Conservation (phyloP, 2,329 filamentous ascomycete species). For the Fusarium nematophilum region DNA sequence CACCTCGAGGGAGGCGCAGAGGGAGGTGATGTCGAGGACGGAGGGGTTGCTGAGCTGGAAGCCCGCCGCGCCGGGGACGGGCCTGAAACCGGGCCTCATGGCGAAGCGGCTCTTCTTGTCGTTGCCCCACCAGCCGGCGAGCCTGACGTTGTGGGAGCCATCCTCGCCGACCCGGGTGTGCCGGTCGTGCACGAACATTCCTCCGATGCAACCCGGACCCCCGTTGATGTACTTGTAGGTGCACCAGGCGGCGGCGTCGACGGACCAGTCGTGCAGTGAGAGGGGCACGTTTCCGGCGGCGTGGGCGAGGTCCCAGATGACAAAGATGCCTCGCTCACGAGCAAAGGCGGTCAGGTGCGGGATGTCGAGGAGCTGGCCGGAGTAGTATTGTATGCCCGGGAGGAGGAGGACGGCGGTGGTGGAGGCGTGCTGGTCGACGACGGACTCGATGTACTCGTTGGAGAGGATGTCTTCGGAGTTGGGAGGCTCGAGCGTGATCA, state of each 20-base stretch:
- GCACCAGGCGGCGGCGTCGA: slow-evolving; percentile 90
- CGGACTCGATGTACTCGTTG: slow-evolving; percentile 74
- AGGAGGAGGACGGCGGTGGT: slow-evolving; percentile 79
- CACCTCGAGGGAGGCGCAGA: slow-evolving; percentile 77
- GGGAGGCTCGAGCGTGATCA: slow-evolving; percentile 76
- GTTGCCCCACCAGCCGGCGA: slow-evolving; percentile 86
- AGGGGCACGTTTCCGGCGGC: slow-evolving; percentile 83
- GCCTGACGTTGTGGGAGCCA: slow-evolving; percentile 66
- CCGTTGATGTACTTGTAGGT: slow-evolving; percentile 90
- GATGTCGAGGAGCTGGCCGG: slow-evolving; percentile 85
- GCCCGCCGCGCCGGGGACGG: slow-evolving; percentile 78
- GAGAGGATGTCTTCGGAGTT: slow-evolving; percentile 63
- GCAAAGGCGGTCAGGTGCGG: slow-evolving; percentile 78
- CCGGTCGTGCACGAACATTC: slow-evolving; percentile 79
- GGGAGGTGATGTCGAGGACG: slow-evolving; percentile 77
- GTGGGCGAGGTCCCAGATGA: slow-evolving; percentile 88
- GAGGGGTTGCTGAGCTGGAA: slow-evolving; percentile 82
- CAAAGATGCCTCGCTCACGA: slow-evolving; percentile 72
- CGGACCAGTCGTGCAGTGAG: slow-evolving; percentile 81
- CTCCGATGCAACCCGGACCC: slow-evolving; percentile 81
- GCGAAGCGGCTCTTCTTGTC: slow-evolving; percentile 77
- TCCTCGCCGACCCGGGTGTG: slow-evolving; percentile 66
- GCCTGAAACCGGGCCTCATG: slow-evolving; percentile 81
- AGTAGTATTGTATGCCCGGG: slow-evolving; percentile 88
- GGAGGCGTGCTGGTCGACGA: slow-evolving; percentile 78